A percentile compares a stretch with the other conserved stretches of the same genome.
phyloP scores from a whole-genome alignment of 2,329 filamentous ascomycete species.

The Metarhizium sp. region DNA sequence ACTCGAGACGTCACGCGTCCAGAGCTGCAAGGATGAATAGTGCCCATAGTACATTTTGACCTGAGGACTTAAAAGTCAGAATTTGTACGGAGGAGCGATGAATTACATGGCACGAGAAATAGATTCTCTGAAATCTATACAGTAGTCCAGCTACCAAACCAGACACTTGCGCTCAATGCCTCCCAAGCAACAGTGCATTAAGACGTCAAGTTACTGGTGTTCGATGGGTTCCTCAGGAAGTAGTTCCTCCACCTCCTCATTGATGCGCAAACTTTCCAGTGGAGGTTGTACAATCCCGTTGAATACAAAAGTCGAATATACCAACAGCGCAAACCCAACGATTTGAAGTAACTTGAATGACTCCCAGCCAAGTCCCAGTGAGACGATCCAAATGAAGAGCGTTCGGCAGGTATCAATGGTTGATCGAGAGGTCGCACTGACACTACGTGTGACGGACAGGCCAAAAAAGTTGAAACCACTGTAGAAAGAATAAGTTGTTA shows the following conservation, averaged over 20 bases:
- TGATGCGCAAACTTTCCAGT: conserved; percentile 53
- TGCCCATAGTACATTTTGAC: too few relatives aligned
- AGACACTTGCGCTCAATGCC: background rate
- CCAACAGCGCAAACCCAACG: conserved; percentile 74
- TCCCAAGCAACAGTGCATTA: background rate
- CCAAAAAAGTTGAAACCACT: conserved; percentile 99
- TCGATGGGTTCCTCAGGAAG: conserved; percentile 80
- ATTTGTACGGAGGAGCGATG: too few relatives aligned
- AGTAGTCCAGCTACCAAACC: background rate
- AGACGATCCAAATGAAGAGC: conserved; percentile 96
- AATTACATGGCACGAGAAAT: too few relatives aligned
- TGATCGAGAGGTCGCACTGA: conserved; percentile 86
- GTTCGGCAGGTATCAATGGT: conserved; percentile 97
- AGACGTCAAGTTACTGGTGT: conserved; percentile 34
- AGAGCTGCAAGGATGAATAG: too few relatives aligned
- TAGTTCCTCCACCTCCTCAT: conserved; percentile 50
- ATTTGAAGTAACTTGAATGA: conserved; percentile 97
- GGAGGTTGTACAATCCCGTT: conserved; percentile 88
- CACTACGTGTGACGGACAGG: conserved; percentile 77
- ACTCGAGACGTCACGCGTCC: too few relatives aligned
- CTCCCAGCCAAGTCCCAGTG: conserved; percentile 89
- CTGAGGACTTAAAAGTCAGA: too few relatives aligned
- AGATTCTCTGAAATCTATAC: background rate
- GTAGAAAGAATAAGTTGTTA: conserved; percentile 10
- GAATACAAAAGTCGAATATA: conserved; percentile 95